Percentiles rank a stretch among this genome's conserved stretches.
Conservation (phyloP, 331 rosid genomes). For the Acacia pycnantha region DNA sequence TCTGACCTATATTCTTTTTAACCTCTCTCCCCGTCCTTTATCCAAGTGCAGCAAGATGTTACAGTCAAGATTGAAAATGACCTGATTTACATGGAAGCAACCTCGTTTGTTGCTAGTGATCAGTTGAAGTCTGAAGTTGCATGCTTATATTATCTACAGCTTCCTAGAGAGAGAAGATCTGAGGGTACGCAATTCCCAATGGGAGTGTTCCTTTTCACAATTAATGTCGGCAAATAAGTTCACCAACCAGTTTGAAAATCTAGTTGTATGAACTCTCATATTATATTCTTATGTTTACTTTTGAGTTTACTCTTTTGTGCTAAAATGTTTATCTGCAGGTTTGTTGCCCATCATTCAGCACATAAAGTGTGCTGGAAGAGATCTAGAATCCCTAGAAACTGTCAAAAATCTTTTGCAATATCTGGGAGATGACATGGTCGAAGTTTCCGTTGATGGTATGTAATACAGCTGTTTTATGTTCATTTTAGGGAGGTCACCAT, state of each 20-base stretch:
- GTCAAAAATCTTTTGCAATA: slow-evolving; percentile 43
- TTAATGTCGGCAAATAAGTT: slow-evolving; percentile 16
- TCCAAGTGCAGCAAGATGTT: slow-evolving; percentile 51
- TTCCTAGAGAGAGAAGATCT: slow-evolving; percentile 67
- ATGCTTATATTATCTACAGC: slow-evolving; percentile 77
- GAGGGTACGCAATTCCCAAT: slow-evolving; percentile 59
- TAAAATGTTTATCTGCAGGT: slow-evolving; percentile 49
- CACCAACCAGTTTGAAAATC: slow-evolving; percentile 19
- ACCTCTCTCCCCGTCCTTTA: slow-evolving; percentile 24
- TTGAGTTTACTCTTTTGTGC: slow-evolving; percentile 2
- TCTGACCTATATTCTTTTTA: slow-evolving; percentile 35
- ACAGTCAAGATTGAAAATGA: slow-evolving; percentile 61
- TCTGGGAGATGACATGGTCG: slow-evolving; percentile 47
- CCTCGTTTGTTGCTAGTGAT: slow-evolving; percentile 43
- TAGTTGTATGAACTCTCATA: slow-evolving; percentile 15
- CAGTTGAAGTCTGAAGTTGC: slow-evolving; percentile 73
- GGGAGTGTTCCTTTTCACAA: slow-evolving; percentile 15
- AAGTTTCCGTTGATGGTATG: slow-evolving; percentile 74
- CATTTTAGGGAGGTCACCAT: slow-evolving; percentile 16
- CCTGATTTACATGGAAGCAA: slow-evolving; percentile 44
- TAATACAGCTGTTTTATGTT: slow-evolving; percentile 24
- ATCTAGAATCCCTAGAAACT: slow-evolving; percentile 59
- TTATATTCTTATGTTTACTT: slow-evolving; percentile 20
- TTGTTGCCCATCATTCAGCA: slow-evolving; percentile 75
- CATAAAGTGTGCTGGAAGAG: slow-evolving; percentile 59